Conservation (phyloP, 2,329 filamentous ascomycete genomes). For the Fusarium sambucinum region DNA sequence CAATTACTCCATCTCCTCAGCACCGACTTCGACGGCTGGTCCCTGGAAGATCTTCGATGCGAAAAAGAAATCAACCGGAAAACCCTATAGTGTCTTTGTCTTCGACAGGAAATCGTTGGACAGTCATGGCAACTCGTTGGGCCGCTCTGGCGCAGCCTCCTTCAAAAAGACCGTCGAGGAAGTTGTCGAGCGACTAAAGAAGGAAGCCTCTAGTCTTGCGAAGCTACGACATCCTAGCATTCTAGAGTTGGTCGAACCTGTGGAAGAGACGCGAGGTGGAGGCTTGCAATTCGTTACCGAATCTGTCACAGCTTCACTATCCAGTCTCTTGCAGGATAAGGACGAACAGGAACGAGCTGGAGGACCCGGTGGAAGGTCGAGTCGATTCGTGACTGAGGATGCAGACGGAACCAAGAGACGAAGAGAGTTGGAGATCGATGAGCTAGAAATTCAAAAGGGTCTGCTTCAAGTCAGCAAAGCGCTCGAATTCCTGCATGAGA, state of each 20-base stretch:
- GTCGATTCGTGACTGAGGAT: constrained; percentile 85
- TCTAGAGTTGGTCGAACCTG: constrained; percentile 91
- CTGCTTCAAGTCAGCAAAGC: constrained; percentile 93
- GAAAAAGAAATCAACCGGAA: constrained; percentile 95
- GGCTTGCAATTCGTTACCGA: constrained; percentile 97
- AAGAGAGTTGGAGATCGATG: constrained; percentile 91
- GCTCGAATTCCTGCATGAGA: constrained; percentile 94
- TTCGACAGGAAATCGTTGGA: constrained; percentile 93
- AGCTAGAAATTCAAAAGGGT: constrained; percentile 97
- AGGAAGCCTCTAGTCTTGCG: constrained; percentile 89
- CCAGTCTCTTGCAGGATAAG: constrained; percentile 85
- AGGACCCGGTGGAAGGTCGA: constrained; percentile 76
- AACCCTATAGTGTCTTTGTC: constrained; percentile 89
- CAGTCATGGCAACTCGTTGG: constrained; percentile 57
- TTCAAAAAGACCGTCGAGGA: constrained; percentile 88
- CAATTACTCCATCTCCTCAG: constrained; percentile 86
- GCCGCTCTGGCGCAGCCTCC: constrained; percentile 65
- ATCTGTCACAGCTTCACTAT: constrained; percentile 87
- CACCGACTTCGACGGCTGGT: constrained; percentile 82
- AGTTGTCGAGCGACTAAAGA: constrained; percentile 89
- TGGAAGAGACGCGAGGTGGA: constrained; percentile 92
- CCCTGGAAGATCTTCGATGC: constrained; percentile 98
- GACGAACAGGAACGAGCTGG: constrained; percentile 83
- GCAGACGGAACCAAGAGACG: constrained; percentile 77
- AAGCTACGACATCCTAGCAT: constrained; percentile 91